Conservation (phyloP, 2,329 filamentous ascomycete genomes). For the Paradendryphiella salina region DNA sequence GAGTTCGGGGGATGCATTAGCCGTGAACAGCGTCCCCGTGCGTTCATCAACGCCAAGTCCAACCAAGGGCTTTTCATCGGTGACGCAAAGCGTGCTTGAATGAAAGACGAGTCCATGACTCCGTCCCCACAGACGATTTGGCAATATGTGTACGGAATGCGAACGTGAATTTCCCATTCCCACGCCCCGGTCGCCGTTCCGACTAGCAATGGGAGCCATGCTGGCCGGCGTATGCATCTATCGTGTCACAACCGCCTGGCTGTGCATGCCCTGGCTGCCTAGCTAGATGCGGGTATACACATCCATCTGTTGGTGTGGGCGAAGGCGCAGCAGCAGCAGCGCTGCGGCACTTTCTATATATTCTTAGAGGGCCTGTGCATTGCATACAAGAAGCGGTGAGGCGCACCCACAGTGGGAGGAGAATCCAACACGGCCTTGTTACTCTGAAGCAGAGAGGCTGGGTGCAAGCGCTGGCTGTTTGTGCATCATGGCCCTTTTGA, state of each 20-base stretch:
- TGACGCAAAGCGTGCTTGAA: constrained; percentile 22
- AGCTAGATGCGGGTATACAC: constrained; percentile 19
- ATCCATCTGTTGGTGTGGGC: constrained; percentile 19
- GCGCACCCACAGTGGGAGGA: constrained; percentile 22
- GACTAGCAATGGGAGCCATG: constrained; percentile 22
- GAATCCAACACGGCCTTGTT: constrained; percentile 6
- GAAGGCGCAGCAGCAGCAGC: constrained; percentile 20
- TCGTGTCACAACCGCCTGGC: neutral
- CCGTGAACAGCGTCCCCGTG: constrained; percentile 44
- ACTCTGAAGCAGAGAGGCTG: neutral
- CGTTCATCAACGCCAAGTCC: constrained; percentile 33
- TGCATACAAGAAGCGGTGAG: constrained; percentile 41
- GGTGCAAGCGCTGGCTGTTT: constrained; percentile 12
- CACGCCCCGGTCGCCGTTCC: constrained; percentile 36
- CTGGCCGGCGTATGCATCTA: neutral
- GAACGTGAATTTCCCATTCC: constrained; percentile 26
- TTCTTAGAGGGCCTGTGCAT: constrained; percentile 30
- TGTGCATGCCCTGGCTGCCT: constrained; percentile 20
- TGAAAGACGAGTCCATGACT: constrained; percentile 16
- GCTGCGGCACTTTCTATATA: constrained; percentile 15
- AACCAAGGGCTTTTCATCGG: constrained; percentile 24
- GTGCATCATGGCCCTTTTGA: constrained; percentile 8
- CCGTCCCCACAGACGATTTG: constrained; percentile 23
- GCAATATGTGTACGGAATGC: constrained; percentile 35
- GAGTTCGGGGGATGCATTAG: constrained; percentile 41